These are phyloP conservation scores for Alternaria consortialis DNA, from an alignment of 2,329 filamentous ascomycete species.

Conservation along the genomic window DNA sequence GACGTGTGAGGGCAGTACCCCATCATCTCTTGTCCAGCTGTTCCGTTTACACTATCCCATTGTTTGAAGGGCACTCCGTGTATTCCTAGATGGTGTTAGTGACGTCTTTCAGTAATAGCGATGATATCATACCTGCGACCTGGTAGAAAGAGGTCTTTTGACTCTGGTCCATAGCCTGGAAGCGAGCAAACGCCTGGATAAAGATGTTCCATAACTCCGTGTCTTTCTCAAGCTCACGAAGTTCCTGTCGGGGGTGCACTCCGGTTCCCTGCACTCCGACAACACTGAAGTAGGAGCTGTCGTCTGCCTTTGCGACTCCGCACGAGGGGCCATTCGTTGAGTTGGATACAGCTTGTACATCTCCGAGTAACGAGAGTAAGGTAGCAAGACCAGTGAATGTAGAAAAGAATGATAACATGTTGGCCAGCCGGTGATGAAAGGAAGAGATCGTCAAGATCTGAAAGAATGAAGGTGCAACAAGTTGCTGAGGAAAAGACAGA, in stretches of 20 bases:
- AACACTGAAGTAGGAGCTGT: conserved; percentile 41
- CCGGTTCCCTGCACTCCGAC: conserved; percentile 45
- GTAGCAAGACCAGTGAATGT: conserved; percentile 26
- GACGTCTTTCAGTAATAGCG: not conserved
- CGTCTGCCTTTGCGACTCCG: conserved; percentile 27
- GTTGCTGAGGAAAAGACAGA: conserved; percentile 31
- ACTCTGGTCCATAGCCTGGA: conserved; percentile 44
- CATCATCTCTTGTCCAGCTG: conserved; percentile 31
- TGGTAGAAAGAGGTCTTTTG: conserved; percentile 45
- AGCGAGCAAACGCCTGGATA: conserved; percentile 40
- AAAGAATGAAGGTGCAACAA: conserved; percentile 30
- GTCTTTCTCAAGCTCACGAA: conserved; percentile 45
- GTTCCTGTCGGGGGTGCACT: conserved; percentile 37
- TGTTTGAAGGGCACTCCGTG: conserved; percentile 42
- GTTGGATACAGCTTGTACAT: conserved; percentile 26
- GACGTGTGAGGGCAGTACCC: conserved; percentile 45
- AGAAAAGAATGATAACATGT: conserved; percentile 41
- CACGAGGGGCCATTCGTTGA: conserved; percentile 35
- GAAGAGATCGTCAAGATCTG: conserved; percentile 33
- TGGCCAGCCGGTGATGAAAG: conserved; percentile 41
- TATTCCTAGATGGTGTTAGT: conserved; percentile 30
- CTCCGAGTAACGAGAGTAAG: conserved; percentile 29
- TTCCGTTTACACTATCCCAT: conserved; percentile 39
- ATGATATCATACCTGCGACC: conserved; percentile 34
- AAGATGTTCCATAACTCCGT: conserved; percentile 45